Conservation (phyloP, 2,329 filamentous ascomycete genomes). For the Hypoxylon sp. region DNA sequence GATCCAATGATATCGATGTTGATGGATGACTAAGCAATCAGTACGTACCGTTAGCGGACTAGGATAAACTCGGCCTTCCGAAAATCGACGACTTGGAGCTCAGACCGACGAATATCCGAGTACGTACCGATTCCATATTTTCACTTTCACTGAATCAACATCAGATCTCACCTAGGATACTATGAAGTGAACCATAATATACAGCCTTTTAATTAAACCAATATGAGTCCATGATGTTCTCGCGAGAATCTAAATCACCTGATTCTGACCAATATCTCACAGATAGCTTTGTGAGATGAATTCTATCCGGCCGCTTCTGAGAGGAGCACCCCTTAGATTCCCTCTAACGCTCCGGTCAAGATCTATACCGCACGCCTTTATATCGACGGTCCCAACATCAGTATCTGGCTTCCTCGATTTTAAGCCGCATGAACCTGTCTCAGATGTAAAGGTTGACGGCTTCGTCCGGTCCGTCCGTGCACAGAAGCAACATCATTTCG, state of each 20-base stretch:
- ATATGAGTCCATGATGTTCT: constrained; percentile 29
- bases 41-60: constrained; percentile 9
- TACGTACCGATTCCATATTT: constrained; percentile 14
- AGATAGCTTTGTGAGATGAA: constrained; percentile 44
- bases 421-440: constrained; percentile 60
- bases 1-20: constrained; percentile 1
- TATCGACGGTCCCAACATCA: constrained; percentile 59
- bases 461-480: constrained; percentile 88
- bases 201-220: constrained; percentile 21
- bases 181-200: constrained; percentile 26
- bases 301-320: constrained; percentile 42
- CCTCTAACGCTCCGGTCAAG: constrained; percentile 36
- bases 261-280: constrained; percentile 16
- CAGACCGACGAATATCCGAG: constrained; percentile 30
- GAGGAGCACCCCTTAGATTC: constrained; percentile 43
- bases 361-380: constrained; percentile 41
- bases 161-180: constrained; percentile 10
- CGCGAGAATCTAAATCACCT: constrained; percentile 5
- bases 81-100: constrained; percentile 8
- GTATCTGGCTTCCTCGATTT: constrained; percentile 71
- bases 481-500: constrained; percentile 87
- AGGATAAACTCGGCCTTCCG: constrained; percentile 29
- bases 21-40: constrained; percentile 25
- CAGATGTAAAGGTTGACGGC: constrained; percentile 77
- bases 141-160: constrained; percentile 15